Base-by-base conservation (phyloP, 83 land plant species). In the Diphasiastrum complanatum region DNA sequence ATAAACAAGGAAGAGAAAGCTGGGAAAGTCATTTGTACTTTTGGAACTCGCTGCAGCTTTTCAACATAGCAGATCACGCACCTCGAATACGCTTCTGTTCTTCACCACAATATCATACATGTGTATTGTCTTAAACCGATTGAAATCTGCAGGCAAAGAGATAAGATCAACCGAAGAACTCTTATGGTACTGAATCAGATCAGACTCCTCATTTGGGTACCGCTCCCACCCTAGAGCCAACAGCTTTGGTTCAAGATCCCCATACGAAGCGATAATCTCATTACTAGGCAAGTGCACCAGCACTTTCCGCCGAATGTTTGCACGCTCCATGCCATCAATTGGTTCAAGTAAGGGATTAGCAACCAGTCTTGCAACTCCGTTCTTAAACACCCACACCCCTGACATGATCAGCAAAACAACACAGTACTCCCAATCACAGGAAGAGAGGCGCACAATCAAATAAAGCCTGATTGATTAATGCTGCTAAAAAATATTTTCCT, bases 91-190 rank as follows among this genome's bases (percentile, higher is more conserved):
- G 64, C 63, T 30, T 22, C 67, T 27, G 38, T 52, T 64, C 63
- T 64, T 64, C 27, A 64, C 67, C 4, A 64, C 67, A 51, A 64
- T 64, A 19, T 64, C 67, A 47, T 64, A 64, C 67, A 64, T 64
- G 61, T 64, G 67, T 18, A 64, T 30, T 63, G 67, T 64, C 12
- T 51, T 6, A 40, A 64, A 51, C 26, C 67, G n/a, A 22, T 18
- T 33, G 63, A 64, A 64, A 50, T 51, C 37, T 14, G 61, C 26
- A 33, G 67, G 67, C 38, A 64, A 23, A 51, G 67, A 29, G 38
- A 64, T 51, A 23, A 64, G 67, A 62, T 64, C 61, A 22, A 34
- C 14, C 18, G 61, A 50, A 27, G 63, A 27, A 16, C 27, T 50
- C 12, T 50, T 52, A 31, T 51, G 67, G 37, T 46, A 64, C 36